Percentiles rank a stretch among this genome's conserved stretches.
Conservation (phyloP, 495 filamentous ascomycete species). For the Aspergillus egyptiacus region DNA sequence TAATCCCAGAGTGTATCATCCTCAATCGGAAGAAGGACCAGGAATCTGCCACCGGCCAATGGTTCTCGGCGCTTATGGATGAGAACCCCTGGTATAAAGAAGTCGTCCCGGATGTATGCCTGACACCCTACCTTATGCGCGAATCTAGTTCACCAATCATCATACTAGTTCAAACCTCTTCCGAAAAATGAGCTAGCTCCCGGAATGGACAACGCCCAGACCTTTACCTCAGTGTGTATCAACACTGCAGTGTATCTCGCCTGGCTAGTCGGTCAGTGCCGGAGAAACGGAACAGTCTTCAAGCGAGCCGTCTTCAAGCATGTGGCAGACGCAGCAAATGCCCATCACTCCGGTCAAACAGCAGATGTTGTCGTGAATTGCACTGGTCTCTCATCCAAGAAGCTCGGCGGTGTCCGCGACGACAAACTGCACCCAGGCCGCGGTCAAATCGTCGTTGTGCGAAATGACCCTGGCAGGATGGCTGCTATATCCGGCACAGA, state of each 20-base stretch:
- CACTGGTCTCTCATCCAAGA: slow-evolving; percentile 68
- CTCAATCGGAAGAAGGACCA: slow-evolving; percentile 61
- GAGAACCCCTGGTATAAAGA: slow-evolving; percentile 78
- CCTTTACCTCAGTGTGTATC: slow-evolving; percentile 82
- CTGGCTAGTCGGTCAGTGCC: slow-evolving; percentile 74
- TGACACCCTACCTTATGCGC: background rate
- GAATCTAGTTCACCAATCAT: background rate
- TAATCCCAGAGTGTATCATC: slow-evolving; percentile 45
- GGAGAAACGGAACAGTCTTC: slow-evolving; percentile 61
- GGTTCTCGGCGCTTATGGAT: slow-evolving; percentile 58
- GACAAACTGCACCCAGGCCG: slow-evolving; percentile 65
- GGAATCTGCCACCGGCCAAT: slow-evolving; percentile 39
- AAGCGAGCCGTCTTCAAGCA: slow-evolving; percentile 57
- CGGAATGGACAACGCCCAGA: slow-evolving; percentile 60
- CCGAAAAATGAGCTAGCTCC: slow-evolving; percentile 48
- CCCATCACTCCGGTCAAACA: slow-evolving; percentile 56
- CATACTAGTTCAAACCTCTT: slow-evolving; percentile 50
- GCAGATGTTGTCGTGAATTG: slow-evolving; percentile 81
- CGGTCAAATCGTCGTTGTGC: slow-evolving; percentile 83
- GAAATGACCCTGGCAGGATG: slow-evolving; percentile 76
- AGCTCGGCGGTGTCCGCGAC: slow-evolving; percentile 80
- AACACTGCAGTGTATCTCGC: slow-evolving; percentile 84
- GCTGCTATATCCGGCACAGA: slow-evolving; percentile 65
- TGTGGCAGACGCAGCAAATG: slow-evolving; percentile 59
- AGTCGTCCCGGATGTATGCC: slow-evolving; percentile 62